Evolutionary conservation across 176 grass and related monocot genomes (phyloP), one percentile per base, ranked within the genome.

Genomic region (Oryza coarctata): DNA sequence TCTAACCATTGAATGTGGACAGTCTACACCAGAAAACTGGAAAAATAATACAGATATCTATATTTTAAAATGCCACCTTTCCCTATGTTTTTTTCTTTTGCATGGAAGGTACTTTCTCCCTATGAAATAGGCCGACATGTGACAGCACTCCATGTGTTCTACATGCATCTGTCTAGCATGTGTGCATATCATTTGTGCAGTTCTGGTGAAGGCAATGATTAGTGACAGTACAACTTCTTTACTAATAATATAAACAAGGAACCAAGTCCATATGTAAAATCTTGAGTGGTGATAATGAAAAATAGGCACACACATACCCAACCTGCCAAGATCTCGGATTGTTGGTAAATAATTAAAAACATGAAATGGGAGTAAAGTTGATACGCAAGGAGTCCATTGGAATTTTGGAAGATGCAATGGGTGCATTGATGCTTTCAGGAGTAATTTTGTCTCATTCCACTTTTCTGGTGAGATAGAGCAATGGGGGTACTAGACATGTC

Each of bases 371-470:
- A 47, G 57, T 76, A 80, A 50, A 17, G 6, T 13, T 39, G 28
- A 15, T 69, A 68, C 7, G 2, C 10, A 39, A 63, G 58, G 68
- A 26, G 15, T 14, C 29, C 60, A 22, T 7, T 50, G 8, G 9
- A 75, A 79, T 5, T 62, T 47, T 68, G 29, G 55, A n/a, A 72
- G 25, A 73, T 40, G 25, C 57, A 71, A 20, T 79, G n/a, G 20
- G 6, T 2, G 44, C 26, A 27, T 44, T 67, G 15, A 28, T 77
- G 15, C 58, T 82, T 55, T 30, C 22, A 71, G 29, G 40, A 65
- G 64, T 4, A 33, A 14, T 58, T 25, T 65, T 35, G 14, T 68
- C 32, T n/a, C n/a, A 35, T 41, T 86, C 40, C 43, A 10, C 20
- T 61, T 49, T 41, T 30, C 1, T 25, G 9, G 2, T 69, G 33